Evolutionary conservation across 78 protist genomes (phyloP).

Genomic region (Blattamonas nauphoetae): DNA sequence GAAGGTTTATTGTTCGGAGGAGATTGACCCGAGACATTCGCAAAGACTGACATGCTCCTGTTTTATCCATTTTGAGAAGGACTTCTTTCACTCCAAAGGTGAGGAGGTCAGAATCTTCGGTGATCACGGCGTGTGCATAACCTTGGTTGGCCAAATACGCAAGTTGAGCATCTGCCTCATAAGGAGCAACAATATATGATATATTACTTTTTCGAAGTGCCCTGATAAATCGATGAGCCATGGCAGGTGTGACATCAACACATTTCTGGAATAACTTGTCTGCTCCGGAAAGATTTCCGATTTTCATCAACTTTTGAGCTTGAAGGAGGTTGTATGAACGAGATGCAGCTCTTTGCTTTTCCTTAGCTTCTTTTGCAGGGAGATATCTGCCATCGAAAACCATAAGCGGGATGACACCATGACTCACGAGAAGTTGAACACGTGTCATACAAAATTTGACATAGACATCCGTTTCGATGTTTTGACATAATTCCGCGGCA

Average conservation of each 20-base stretch:
- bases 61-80: slow-evolving; percentile 57
- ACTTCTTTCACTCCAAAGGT: slow-evolving; percentile 57
- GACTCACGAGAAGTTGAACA: neutral
- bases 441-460: neutral
- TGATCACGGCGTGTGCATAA: slow-evolving; percentile 59
- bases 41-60: slow-evolving; percentile 46
- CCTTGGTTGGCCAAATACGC: slow-evolving; percentile 63
- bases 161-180: slow-evolving; percentile 98
- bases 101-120: slow-evolving; percentile 92
- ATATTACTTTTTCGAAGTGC: slow-evolving; percentile 29
- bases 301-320: neutral
- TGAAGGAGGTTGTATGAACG: neutral
- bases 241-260: slow-evolving; percentile 7
- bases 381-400: slow-evolving; percentile 27
- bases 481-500: neutral
- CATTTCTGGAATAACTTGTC: neutral
- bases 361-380: neutral
- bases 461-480: neutral
- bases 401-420: slow-evolving; percentile 10
- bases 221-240: slow-evolving; percentile 13
- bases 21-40: slow-evolving; percentile 16
- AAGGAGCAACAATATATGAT: slow-evolving; percentile 88
- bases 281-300: neutral
- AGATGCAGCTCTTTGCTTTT: neutral
- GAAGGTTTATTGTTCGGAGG: neutral